Evolutionary conservation across 2,329 filamentous ascomycete genomes (phyloP).

Genomic region (Fusarium lateritium): DNA sequence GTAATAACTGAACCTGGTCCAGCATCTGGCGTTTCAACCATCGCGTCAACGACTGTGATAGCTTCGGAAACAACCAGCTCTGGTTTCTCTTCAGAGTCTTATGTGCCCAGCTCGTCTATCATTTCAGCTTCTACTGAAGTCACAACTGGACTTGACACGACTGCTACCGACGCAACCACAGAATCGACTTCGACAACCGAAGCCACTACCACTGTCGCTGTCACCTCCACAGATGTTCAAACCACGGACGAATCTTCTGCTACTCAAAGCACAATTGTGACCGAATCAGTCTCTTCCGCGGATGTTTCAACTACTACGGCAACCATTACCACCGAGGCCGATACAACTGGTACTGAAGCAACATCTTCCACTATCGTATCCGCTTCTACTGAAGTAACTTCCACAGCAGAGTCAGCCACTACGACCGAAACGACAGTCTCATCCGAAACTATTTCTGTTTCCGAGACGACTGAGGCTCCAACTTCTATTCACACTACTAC

Average conservation of each 20-base stretch:
- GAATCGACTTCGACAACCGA: background rate
- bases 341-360: background rate
- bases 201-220: background rate
- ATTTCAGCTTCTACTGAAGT: background rate
- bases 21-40: background rate
- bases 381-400: constrained; percentile 1
- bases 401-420: background rate
- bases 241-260: too few relatives aligned
- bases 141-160: background rate
- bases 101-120: background rate
- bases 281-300: too few relatives aligned
- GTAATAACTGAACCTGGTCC: background rate
- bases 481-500: too few relatives aligned
- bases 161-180: background rate
- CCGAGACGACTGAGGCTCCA: too few relatives aligned
- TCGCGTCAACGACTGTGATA: background rate
- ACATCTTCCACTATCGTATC: background rate
- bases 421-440: too few relatives aligned
- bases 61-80: background rate
- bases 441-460: too few relatives aligned
- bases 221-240: background rate
- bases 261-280: too few relatives aligned
- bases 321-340: background rate
- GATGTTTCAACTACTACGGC: background rate
- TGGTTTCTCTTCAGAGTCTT: background rate